Conservation (phyloP, 202 grass and related monocot species). For the Carex arenaria region DNA sequence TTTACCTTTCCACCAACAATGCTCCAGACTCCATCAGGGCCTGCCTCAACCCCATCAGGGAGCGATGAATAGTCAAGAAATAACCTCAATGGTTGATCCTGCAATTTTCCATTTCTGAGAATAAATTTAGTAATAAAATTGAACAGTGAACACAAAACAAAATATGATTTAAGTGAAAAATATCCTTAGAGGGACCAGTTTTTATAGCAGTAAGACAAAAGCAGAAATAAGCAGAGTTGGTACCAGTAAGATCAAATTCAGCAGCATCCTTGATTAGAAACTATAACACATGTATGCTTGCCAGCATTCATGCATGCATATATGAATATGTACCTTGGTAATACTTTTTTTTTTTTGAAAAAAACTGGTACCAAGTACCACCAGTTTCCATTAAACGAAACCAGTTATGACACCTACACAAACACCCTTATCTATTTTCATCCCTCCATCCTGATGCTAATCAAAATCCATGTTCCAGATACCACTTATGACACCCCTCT, state of each 20-base stretch:
- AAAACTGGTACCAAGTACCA: background rate
- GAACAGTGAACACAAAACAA: conserved; percentile 2
- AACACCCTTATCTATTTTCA: background rate
- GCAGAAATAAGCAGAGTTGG: background rate
- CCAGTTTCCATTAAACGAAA: background rate
- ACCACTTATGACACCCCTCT: background rate
- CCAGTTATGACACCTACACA: background rate
- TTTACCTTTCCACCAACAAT: conserved; percentile 93
- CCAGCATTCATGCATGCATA: background rate
- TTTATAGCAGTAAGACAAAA: background rate
- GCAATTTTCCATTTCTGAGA: conserved; percentile 28
- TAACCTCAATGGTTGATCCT: conserved; percentile 79
- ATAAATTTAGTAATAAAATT: background rate
- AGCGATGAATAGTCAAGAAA: conserved; percentile 65
- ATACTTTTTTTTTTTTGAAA: background rate
- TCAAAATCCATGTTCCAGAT: background rate
- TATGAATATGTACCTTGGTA: background rate
- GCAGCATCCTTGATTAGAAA: background rate
- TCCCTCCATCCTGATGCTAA: background rate
- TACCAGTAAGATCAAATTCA: background rate
- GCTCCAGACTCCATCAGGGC: conserved; percentile 76
- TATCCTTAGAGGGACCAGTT: background rate
- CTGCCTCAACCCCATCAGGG: conserved; percentile 73
- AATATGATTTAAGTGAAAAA: background rate
- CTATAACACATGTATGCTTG: background rate